Conservation (phyloP, 2,329 filamentous ascomycete species). For the Colletotrichum simmondsii region DNA sequence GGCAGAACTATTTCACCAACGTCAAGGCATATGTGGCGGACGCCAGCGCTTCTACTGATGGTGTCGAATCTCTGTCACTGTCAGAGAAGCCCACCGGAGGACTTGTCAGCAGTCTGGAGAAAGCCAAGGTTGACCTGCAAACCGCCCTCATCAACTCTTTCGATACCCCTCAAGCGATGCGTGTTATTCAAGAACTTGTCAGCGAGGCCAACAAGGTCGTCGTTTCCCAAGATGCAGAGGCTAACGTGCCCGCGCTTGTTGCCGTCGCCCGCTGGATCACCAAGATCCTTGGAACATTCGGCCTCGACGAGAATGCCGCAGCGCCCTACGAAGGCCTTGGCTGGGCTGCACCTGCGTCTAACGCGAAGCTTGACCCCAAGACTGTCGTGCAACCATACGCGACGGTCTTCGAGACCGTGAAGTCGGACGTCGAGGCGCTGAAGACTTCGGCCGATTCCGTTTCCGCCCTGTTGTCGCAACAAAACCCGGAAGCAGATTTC, state of each 20-base stretch:
- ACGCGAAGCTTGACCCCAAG: constrained; percentile 54
- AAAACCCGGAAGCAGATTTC: constrained; percentile 59
- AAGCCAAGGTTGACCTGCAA: constrained; percentile 65
- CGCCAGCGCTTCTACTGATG: constrained; percentile 45
- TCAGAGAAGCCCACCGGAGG: constrained; percentile 43
- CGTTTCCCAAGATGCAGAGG: constrained; percentile 44
- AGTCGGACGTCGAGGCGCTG: constrained; percentile 57
- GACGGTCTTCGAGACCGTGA: constrained; percentile 56
- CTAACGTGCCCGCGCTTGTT: constrained; percentile 60
- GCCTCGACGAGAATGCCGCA: constrained; percentile 74
- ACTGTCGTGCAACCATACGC: constrained; percentile 57
- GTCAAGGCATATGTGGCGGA: constrained; percentile 65
- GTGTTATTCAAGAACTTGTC: constrained; percentile 80
- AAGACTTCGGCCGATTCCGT: constrained; percentile 61
- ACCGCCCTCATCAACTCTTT: constrained; percentile 83
- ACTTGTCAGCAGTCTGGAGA: constrained; percentile 54
- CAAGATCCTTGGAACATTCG: constrained; percentile 84
- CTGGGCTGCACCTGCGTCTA: constrained; percentile 57
- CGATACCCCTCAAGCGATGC: constrained; percentile 85
- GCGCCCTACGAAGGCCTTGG: constrained; percentile 67
- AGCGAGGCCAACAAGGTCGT: constrained; percentile 76
- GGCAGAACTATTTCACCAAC: constrained; percentile 68
- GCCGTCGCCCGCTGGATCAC: constrained; percentile 82
- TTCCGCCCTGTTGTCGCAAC: constrained; percentile 50
- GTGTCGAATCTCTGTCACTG: constrained; percentile 52